phyloP scores from a whole-genome alignment of 352 stramenopile genomes.

The Stramenopiles sp. region DNA sequence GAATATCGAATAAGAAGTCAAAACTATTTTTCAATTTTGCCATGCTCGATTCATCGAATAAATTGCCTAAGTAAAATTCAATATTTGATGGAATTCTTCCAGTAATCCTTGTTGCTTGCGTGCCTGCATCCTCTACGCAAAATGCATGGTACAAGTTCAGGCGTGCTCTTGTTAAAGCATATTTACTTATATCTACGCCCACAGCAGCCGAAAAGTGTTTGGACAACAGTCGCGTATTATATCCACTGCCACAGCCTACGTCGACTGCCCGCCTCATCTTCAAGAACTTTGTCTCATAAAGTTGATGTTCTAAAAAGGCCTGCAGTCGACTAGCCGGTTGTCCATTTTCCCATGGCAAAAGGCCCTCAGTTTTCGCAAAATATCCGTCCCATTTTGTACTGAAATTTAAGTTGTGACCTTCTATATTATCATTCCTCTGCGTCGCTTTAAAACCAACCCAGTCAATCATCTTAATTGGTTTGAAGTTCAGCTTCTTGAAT shows the following conservation, averaged over 20 bases:
- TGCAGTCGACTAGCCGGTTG: background rate
- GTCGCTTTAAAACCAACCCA: background rate
- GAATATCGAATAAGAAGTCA: background rate
- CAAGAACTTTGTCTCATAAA: background rate
- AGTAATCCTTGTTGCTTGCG: background rate
- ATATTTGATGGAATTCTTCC: background rate
- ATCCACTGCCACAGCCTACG: background rate
- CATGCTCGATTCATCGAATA: background rate
- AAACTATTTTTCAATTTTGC: background rate
- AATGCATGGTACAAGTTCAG: too few species aligned
- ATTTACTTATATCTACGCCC: background rate
- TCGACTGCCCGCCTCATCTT: background rate
- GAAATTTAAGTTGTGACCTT: too few species aligned
- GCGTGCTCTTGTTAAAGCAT: background rate
- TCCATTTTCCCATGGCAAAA: background rate
- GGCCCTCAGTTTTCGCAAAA: background rate
- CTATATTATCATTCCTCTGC: background rate
- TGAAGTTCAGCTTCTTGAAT: background rate
- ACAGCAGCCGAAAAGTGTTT: background rate
- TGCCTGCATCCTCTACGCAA: too few species aligned
- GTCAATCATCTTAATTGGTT: background rate
- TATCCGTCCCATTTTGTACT: background rate
- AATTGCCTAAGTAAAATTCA: background rate
- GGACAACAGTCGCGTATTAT: background rate
- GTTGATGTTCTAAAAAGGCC: background rate